A percentile compares a stretch with the other conserved stretches of the same genome.
Evolutionary conservation across 1,139 yeast genomes (phyloP).

Genomic region (Saccharomyces hybrid): DNA sequence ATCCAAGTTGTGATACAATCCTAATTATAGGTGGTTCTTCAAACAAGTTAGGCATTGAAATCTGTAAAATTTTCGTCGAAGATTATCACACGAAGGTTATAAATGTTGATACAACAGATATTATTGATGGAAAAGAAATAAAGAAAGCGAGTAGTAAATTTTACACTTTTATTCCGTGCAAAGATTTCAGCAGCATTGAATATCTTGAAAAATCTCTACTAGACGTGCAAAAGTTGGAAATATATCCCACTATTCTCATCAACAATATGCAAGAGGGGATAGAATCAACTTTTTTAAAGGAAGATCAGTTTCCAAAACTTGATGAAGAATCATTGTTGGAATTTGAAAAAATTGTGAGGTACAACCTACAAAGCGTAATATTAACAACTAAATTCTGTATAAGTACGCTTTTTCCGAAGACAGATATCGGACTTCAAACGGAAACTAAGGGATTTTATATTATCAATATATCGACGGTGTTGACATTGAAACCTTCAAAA

Average conservation of each 20-base stretch:
- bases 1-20: conserved; percentile 2
- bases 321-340: conserved; percentile 7
- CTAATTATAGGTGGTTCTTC: conserved; percentile 7
- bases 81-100: conserved; percentile 6
- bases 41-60: conserved; percentile 4
- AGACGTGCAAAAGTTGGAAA: conserved; percentile 4
- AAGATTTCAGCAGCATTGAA: conserved; percentile 8
- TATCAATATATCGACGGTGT: conserved; percentile 12
- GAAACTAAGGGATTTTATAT: conserved; percentile 10
- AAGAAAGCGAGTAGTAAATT: neutral
- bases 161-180: conserved; percentile 14
- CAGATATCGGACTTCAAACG: neutral
- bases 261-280: conserved; percentile 21
- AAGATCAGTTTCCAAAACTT: neutral
- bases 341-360: conserved; percentile 9
- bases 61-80: conserved; percentile 2
- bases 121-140: neutral
- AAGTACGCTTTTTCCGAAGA: conserved; percentile 13
- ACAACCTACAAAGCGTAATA: conserved; percentile 21
- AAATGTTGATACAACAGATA: conserved; percentile 6
- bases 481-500: conserved; percentile 10
- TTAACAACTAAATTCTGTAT: conserved; percentile 18
- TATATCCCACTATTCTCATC: conserved; percentile 14
- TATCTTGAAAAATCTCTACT: conserved; percentile 10
- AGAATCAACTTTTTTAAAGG: conserved; percentile 4